Evolutionary conservation across 768 basidiomycete genomes (phyloP), one percentile per base, ranked within the genome.

Genomic region (Russula griseocarnosa): DNA sequence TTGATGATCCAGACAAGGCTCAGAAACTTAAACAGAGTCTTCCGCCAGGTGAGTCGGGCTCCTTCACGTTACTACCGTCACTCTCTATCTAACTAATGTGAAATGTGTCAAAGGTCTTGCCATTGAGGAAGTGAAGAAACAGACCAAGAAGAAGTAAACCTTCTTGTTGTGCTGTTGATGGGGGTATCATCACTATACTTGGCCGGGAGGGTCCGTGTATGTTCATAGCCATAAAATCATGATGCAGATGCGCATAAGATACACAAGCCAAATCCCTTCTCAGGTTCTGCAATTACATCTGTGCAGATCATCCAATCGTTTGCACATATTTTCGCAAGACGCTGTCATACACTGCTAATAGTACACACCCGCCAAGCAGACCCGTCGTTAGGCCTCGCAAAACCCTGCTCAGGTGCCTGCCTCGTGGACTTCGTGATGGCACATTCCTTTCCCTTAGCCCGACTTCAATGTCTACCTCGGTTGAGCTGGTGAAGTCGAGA

Each of bases 1-100:
- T 98, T 74, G 90, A 94, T 75, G 97, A 99, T 80, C 86, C 92
- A 73, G 94, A 97, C 77, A 98, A 98, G 83, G 96, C 97, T 46
- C 94, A 97, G 76, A 99, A 98, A 82, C 86, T 99, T 71, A 86
- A 88, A 81, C 92, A 92, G 81, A 88, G 86, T 73, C 82, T 99
- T 57, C 96, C 96, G 58, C 97, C 97, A 72, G 92, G 96, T 95
- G 73, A 71, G 90, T 78, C 26, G 38, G 38, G 10, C 8, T 58
- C 20, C 24, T 20, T 40, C n/a, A 44, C 36, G 24, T 6, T 5
- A 44, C 59, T 54, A 34, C 44, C n/a, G 8, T 24, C 11, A n/a
- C 52, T 26, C 1, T 51, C 56, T 9, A 47, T 56, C 58, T 10
- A 47, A 54, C 56, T 30, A 6, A 51, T 10, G 3, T 28, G 24